Conservation (phyloP, 441 rosid species). For the Adansonia madagascariensis region DNA sequence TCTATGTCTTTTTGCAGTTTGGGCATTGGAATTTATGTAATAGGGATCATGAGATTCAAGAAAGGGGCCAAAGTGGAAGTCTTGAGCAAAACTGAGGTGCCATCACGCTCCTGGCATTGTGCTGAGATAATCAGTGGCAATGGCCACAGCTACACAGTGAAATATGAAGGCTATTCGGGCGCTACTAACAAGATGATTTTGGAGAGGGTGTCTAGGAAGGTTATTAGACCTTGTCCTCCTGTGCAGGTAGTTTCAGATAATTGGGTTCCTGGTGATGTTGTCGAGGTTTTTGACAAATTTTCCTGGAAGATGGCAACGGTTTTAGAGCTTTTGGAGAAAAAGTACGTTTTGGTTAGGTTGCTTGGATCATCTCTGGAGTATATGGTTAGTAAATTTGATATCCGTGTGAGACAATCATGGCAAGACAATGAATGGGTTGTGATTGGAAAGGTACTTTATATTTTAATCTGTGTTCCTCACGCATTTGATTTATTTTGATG, state of each 20-base stretch:
- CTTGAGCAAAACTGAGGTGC: slow-evolving; percentile 49
- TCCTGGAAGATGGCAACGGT: slow-evolving; percentile 82
- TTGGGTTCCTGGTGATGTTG: slow-evolving; percentile 73
- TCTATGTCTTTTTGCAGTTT: slow-evolving; percentile 30
- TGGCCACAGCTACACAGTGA: slow-evolving; percentile 63
- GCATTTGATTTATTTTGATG: neutral
- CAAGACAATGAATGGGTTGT: slow-evolving; percentile 63
- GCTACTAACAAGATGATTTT: slow-evolving; percentile 25
- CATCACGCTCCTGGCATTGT: slow-evolving; percentile 74
- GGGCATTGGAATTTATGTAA: slow-evolving; percentile 18
- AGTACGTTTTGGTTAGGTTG: slow-evolving; percentile 53
- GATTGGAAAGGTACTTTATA: slow-evolving; percentile 62
- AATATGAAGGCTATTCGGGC: slow-evolving; percentile 42
- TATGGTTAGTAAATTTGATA: slow-evolving; percentile 47
- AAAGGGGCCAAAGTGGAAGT: slow-evolving; percentile 76
- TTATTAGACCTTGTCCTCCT: slow-evolving; percentile 75
- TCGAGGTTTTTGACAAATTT: slow-evolving; percentile 65
- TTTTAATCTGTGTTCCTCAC: slow-evolving; percentile 5
- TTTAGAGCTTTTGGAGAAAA: slow-evolving; percentile 47
- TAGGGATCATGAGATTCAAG: slow-evolving; percentile 55
- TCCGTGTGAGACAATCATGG: slow-evolving; percentile 76
- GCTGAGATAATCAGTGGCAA: slow-evolving; percentile 73
- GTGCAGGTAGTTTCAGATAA: slow-evolving; percentile 35
- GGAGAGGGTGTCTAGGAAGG: slow-evolving; percentile 57
- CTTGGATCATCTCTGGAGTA: slow-evolving; percentile 65